phyloP scores from a whole-genome alignment of 495 filamentous ascomycete species.

The Cercophora sp. region DNA sequence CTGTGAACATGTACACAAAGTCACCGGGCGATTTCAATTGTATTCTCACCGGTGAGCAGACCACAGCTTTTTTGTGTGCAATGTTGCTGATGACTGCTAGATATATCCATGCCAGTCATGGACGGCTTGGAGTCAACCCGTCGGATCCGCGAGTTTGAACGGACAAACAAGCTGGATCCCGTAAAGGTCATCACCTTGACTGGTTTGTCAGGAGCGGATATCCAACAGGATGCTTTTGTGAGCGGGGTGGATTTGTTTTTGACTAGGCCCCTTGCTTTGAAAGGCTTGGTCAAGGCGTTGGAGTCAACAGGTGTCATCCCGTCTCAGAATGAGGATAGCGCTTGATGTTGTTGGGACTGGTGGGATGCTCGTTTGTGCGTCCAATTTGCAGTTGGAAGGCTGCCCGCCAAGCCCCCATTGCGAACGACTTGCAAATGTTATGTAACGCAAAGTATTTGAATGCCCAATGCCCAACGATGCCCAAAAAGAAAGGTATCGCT shows the following conservation, averaged over 20 bases:
- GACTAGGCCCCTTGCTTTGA: no score
- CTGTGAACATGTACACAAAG: constrained; percentile 48
- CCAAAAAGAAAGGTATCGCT: no score
- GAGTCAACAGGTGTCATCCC: no score
- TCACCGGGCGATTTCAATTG: constrained; percentile 33
- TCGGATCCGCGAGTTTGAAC: constrained; percentile 58
- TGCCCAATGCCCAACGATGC: no score
- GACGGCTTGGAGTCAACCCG: constrained; percentile 62
- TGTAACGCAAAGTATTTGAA: no score
- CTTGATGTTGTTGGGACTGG: no score
- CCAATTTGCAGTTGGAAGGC: no score
- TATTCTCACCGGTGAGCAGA: constrained; percentile 33
- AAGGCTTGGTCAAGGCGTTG: no score
- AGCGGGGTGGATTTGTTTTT: constrained; percentile 70
- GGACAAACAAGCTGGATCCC: constrained; percentile 4
- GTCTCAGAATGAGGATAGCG: no score
- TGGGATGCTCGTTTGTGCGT: no score
- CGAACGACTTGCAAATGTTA: no score
- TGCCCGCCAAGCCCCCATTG: no score
- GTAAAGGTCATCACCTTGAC: constrained; percentile 60
- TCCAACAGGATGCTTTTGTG: constrained; percentile 62
- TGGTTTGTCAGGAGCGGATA: constrained; percentile 58
- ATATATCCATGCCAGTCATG: constrained; percentile 73
- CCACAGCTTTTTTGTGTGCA: neutral
- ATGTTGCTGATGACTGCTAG: constrained; percentile 25